Evolutionary conservation across 2,329 filamentous ascomycete genomes (phyloP), one percentile per base, ranked within the genome.

Genomic region (Paraconiothyrium sp.): DNA sequence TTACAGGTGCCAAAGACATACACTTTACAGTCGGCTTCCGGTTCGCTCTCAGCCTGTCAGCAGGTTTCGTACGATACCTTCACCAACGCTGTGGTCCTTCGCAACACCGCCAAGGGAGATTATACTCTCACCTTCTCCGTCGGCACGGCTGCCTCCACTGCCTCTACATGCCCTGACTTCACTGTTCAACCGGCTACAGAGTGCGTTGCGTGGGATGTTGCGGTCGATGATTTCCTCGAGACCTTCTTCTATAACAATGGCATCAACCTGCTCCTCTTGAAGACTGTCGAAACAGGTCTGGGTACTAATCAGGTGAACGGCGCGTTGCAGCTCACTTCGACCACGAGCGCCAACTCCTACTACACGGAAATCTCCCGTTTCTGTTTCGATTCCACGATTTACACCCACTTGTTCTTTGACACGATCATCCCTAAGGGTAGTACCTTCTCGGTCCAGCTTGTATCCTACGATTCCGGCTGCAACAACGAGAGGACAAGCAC

Each of bases 321-420:
- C 16, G 30, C 22, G 22, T 27, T 55, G 39, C 41, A 55, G 16
- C 2, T 55, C 11, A 55, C 52, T 16, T 16, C 52, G 10, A 46
- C 52, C 4, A 14, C 39, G n/a, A 56, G 32, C 44, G 39, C 50
- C 34, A 60, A 60, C 44, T 60, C 58, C 16, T 60, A 60, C 44
- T 60, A 60, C 46, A 60, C 50, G 4, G 58, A 60, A 44, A 27
- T 60, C 16, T 60, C 58, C 1, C 58, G 58, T 20, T 60, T 60
- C 51, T 60, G 58, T 24, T 60, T 60, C 44, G 58, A 60, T 10
- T 51, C 58, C 13, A 50, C 58, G 10, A 6, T 55, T 14, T 60
- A 60, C 34, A 60, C 58, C 10, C 58, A 60, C 35, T n/a, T 60
- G 44, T 60, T 50, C 44, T 60, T 60, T 16, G 58, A 60, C 30